phyloP scores from a whole-genome alignment of 2,329 filamentous ascomycete genomes.

The Colletotrichum salicis region DNA sequence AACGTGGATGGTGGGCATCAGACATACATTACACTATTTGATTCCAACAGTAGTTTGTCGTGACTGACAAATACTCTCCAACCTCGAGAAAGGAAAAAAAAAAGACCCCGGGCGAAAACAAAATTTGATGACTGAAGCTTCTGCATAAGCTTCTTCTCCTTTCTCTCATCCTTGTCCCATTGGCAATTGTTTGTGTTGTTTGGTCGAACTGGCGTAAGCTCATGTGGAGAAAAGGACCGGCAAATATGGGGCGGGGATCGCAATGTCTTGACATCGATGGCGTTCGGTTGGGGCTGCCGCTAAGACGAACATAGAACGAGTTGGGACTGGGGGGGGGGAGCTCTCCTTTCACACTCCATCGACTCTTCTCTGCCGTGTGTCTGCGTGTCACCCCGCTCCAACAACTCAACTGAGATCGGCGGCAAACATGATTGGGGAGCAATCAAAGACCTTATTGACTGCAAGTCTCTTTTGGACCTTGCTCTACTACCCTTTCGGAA shows the following conservation, averaged over 20 bases:
- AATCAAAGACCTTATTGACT: neutral
- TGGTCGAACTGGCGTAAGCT: neutral
- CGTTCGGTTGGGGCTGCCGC: conserved; percentile 8
- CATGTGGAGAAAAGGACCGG: neutral
- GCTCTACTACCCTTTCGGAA: neutral
- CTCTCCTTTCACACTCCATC: neutral
- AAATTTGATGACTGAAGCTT: neutral
- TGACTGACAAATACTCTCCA: neutral
- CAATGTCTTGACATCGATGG: conserved; percentile 9
- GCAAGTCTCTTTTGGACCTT: neutral
- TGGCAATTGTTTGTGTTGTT: neutral
- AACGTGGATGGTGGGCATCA: neutral
- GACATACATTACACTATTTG: neutral
- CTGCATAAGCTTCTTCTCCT: neutral
- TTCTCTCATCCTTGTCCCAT: too few relatives aligned
- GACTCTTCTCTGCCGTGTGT: too few relatives aligned
- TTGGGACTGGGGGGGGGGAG: neutral
- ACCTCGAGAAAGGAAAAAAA: neutral
- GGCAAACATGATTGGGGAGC: neutral
- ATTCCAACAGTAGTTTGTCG: neutral
- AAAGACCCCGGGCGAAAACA: too few relatives aligned
- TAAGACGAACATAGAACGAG: neutral
- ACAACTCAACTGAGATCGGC: neutral
- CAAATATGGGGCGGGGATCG: neutral
- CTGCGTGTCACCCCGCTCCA: neutral